Evolutionary conservation across 345 rosid species (phyloP).

Genomic region (Ceriops tagal): DNA sequence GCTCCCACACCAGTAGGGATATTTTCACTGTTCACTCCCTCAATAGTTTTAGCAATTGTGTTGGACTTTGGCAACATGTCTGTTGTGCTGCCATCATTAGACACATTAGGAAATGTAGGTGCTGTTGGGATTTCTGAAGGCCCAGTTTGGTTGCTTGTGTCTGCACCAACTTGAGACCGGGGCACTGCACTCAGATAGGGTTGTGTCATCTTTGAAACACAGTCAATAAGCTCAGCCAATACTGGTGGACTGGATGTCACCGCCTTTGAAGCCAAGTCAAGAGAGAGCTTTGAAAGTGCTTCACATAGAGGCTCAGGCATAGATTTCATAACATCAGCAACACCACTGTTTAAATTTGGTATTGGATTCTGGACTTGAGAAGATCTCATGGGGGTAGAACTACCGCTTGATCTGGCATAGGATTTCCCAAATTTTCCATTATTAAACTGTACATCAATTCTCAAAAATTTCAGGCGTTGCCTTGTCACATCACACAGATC

Average conservation of each 20-base stretch:
- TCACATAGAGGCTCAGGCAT: conserved; percentile 60
- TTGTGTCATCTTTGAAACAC: conserved; percentile 40
- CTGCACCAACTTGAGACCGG: conserved; percentile 16
- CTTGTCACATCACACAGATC: conserved; percentile 68
- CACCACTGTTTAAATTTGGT: conserved; percentile 34
- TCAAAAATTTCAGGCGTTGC: conserved; percentile 72
- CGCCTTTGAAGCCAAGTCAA: conserved; percentile 57
- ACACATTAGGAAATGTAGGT: conserved; percentile 20
- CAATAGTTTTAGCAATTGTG: conserved; percentile 13
- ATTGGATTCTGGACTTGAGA: conserved; percentile 35
- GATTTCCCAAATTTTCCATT: conserved; percentile 28
- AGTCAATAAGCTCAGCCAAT: conserved; percentile 36
- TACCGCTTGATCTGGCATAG: conserved; percentile 43
- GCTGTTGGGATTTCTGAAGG: conserved; percentile 21
- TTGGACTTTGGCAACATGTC: conserved; percentile 16
- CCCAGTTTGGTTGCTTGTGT: conserved; percentile 10
- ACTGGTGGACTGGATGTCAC: conserved; percentile 38
- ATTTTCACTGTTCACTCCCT: conserved; percentile 19
- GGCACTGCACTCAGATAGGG: conserved; percentile 20
- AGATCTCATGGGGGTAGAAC: conserved; percentile 53
- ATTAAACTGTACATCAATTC: conserved; percentile 48
- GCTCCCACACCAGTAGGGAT: conserved; percentile 6
- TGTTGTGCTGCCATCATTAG: conserved; percentile 14
- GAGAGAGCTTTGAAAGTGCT: conserved; percentile 45
- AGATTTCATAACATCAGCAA: conserved; percentile 54